phyloP scores from a whole-genome alignment of 2,329 filamentous ascomycete genomes.

The Hysterium pulicare region DNA sequence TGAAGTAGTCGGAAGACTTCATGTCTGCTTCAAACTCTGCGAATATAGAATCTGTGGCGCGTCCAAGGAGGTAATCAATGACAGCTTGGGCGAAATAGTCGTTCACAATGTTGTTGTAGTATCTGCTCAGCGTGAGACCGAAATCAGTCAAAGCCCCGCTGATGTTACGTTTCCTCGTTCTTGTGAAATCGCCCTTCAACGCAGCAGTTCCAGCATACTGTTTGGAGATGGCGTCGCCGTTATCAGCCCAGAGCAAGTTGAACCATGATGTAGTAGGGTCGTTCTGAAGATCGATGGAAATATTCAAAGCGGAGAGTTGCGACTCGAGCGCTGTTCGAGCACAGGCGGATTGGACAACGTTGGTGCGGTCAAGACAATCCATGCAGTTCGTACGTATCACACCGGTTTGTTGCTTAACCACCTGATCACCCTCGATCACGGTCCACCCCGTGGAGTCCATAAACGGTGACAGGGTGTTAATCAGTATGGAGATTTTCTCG shows the following conservation, averaged over 20 bases:
- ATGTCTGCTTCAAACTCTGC: slow-evolving; percentile 93
- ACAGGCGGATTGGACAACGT: slow-evolving; percentile 91
- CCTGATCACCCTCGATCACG: slow-evolving; percentile 48
- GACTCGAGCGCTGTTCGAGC: slow-evolving; percentile 76
- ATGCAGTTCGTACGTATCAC: slow-evolving; percentile 95
- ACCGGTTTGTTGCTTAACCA: slow-evolving; percentile 59
- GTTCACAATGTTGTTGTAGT: slow-evolving; percentile 86
- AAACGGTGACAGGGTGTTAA: slow-evolving; percentile 66
- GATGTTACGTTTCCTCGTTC: slow-evolving; percentile 86
- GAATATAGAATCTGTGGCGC: slow-evolving; percentile 79
- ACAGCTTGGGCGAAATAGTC: slow-evolving; percentile 95
- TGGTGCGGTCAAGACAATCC: slow-evolving; percentile 95
- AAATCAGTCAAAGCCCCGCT: slow-evolving; percentile 89
- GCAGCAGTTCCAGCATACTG: slow-evolving; percentile 95
- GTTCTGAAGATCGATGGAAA: slow-evolving; percentile 68
- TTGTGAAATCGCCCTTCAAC: slow-evolving; percentile 93
- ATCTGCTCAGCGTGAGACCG: slow-evolving; percentile 77
- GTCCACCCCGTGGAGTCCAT: slow-evolving; percentile 72
- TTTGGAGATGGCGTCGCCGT: slow-evolving; percentile 91
- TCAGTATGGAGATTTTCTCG: slow-evolving; percentile 81
- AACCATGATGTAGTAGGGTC: slow-evolving; percentile 89
- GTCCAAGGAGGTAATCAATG: slow-evolving; percentile 91
- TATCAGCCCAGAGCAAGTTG: slow-evolving; percentile 95
- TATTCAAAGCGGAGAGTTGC: slow-evolving; percentile 72
- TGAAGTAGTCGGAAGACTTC: slow-evolving; percentile 86